Base-by-base conservation (phyloP, 2,329 filamentous ascomycete species). In the Ceratocystis ficicola region DNA sequence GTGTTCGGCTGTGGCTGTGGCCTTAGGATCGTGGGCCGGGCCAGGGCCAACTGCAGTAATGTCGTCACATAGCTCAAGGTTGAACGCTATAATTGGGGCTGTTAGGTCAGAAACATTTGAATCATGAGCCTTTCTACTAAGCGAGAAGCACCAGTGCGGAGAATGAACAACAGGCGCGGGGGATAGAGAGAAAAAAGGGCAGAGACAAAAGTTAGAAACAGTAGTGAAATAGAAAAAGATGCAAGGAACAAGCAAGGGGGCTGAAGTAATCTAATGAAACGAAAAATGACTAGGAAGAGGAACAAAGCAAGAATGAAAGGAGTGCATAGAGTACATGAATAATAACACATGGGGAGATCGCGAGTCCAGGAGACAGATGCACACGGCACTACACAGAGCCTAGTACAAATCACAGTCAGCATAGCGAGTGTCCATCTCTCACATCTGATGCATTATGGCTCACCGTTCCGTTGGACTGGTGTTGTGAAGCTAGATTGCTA, bases 101-200 rank as follows among this genome's bases (percentile, higher is more conserved):
- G 22, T 28, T 10, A 57, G 22, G 25, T 30, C 52, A 15, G 52
- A 57, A 50, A 57, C 20, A 6, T 30, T 57, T 57, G 52, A 28
- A 57, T 28, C 12, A 8, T 8, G 52, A 57, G 25, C 52, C 52
- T 28, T 30, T 57, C 10, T 28, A 10, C 5, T 28, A 57, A 57
- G 52, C 52, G 52, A 57, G 59, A 61, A 62, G 59, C 59, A 46
- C 10, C 25, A 57, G 52, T 57, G 52, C 22, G 52, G 52, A 30
- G 52, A 17, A 30, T 17, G 50, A 30, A 15, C 4, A 28, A 2
- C 7, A 57, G 12, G 22, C 3, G 52, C 22, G 15, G 52, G 60
- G 44, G 32, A 22, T 15, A 25, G 36, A 62, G 7, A 44, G 17
- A 10, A 60, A 60, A 60, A 4, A 50, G 46, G 36, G 46, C 17